phyloP scores from a whole-genome alignment of 495 filamentous ascomycete species.

The Neurospora sp. region DNA sequence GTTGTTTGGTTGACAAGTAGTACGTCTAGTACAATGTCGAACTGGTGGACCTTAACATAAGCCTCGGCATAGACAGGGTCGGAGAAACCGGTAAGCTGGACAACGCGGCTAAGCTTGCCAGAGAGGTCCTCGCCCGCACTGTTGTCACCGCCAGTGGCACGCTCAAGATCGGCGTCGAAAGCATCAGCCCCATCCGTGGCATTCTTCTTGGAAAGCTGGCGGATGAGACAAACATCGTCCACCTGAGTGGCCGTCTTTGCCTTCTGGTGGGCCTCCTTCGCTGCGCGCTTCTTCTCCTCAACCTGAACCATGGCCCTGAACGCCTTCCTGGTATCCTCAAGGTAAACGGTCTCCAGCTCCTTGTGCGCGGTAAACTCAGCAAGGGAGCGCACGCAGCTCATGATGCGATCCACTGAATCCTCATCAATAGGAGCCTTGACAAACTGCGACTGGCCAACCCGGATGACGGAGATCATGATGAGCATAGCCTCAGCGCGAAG shows the following conservation, averaged over 20 bases:
- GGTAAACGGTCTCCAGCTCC: constrained; percentile 81
- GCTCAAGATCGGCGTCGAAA: constrained; percentile 82
- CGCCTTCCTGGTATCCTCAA: constrained; percentile 91
- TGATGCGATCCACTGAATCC: constrained; percentile 93
- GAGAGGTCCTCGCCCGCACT: constrained; percentile 67
- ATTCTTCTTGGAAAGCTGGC: constrained; percentile 89
- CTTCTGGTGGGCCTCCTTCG: constrained; percentile 81
- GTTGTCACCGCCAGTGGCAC: constrained; percentile 84
- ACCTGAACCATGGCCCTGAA: constrained; percentile 98
- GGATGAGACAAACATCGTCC: constrained; percentile 85
- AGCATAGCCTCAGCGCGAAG: constrained; percentile 96
- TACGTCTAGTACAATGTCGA: constrained; percentile 96
- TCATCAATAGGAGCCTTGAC: constrained; percentile 97
- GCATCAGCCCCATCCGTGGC: constrained; percentile 74
- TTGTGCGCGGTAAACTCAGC: constrained; percentile 85
- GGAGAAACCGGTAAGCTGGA: constrained; percentile 96
- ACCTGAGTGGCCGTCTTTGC: constrained; percentile 92
- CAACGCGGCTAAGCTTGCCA: constrained; percentile 90
- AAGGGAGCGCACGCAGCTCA: constrained; percentile 89
- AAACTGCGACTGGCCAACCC: constrained; percentile 94
- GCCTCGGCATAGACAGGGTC: constrained; percentile 97
- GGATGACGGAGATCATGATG: constrained; percentile 98
- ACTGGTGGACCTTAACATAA: constrained; percentile 97
- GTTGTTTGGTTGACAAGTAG: constrained; percentile 95
- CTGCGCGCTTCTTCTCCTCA: constrained; percentile 92